Conservation (phyloP, 139 green algal genomes). For the Gonium pectorale region DNA sequence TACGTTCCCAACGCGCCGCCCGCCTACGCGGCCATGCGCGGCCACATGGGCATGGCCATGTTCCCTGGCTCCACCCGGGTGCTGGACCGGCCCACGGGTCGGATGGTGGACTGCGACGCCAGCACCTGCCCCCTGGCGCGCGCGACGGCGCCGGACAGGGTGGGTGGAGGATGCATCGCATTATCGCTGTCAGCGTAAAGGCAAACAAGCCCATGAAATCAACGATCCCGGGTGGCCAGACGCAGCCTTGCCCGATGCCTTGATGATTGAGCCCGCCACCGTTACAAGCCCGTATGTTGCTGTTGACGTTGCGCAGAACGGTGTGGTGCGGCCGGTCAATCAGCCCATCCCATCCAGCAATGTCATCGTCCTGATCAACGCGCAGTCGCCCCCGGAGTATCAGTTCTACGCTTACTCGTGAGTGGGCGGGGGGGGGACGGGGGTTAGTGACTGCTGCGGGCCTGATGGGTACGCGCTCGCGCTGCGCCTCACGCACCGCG, state of each 20-base stretch:
- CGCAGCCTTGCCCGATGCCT: too few relatives aligned
- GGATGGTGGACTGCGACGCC: neutral
- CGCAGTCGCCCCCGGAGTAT: constrained; percentile 15
- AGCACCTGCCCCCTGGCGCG: neutral
- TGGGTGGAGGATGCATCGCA: too few relatives aligned
- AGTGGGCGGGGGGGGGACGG: too few relatives aligned
- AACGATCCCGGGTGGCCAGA: too few relatives aligned
- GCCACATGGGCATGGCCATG: constrained; percentile 19
- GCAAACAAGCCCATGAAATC: too few relatives aligned
- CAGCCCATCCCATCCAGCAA: constrained; percentile 4
- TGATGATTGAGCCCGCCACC: too few relatives aligned
- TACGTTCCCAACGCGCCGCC: neutral
- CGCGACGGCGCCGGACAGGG: neutral
- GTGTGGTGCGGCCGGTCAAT: constrained; percentile 11
- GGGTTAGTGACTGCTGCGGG: too few relatives aligned
- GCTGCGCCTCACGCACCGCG: too few relatives aligned
- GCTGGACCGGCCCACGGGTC: neutral
- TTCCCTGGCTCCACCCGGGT: constrained; percentile 36
- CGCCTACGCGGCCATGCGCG: constrained; percentile 19
- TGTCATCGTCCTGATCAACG: constrained; percentile 21
- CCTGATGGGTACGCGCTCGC: too few relatives aligned
- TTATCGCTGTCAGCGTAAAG: too few relatives aligned
- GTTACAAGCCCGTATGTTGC: too few relatives aligned
- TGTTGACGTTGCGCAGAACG: neutral
- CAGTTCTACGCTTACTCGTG: constrained; percentile 40